Base-by-base conservation (phyloP, 176 grass and related monocot species). In the Rhynchospora tenuis region DNA sequence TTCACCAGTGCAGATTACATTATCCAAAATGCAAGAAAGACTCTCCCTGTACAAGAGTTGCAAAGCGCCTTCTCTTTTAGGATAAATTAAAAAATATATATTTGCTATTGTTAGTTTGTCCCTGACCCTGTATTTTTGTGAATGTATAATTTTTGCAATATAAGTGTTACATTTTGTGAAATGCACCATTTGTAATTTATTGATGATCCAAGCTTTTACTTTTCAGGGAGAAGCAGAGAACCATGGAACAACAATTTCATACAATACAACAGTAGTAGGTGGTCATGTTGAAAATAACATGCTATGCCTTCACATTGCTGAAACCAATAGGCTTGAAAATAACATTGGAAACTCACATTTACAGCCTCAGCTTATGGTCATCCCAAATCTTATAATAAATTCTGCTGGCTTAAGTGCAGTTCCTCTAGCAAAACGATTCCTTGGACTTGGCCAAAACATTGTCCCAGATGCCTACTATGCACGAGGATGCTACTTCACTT, bases 221-320 rank as follows among this genome's bases (percentile, higher is more conserved):
- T 81, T 86, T 82, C 87, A 98, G 93, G 93, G 83, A 84, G 96
- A 98, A 87, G 91, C 93, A 85, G 96, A 98, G 79, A 95, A 88
- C 19, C 68, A 81, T 38, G 86, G 93, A 73, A 58, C 89, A 79
- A 90, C 86, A 12, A 64, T 93, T 83, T 98, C 96, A 47, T 98
- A 98, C 61, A 95, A 95, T 46, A 91, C 89, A 54, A 26, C 86
- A 79, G 93, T 95, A 59, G 76, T 73, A 19, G 74, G 88, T 88
- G 96, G 89, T 0, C 88, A 88, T 91, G 19, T 95, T 69, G 83
- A 90, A 86, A 83, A 83, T 86, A 81, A 83, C 84, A 87, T 59
- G 54, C 72, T 98, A 1, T 69, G 93, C 82, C 93, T 98, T 70
- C 85, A 93, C 83, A 72, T 91, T 88, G 88, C 64, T 80, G 91